Evolutionary conservation across 2,329 filamentous ascomycete species (phyloP), one percentile per base, ranked within the genome.

Genomic region (Xylariaceae sp.): DNA sequence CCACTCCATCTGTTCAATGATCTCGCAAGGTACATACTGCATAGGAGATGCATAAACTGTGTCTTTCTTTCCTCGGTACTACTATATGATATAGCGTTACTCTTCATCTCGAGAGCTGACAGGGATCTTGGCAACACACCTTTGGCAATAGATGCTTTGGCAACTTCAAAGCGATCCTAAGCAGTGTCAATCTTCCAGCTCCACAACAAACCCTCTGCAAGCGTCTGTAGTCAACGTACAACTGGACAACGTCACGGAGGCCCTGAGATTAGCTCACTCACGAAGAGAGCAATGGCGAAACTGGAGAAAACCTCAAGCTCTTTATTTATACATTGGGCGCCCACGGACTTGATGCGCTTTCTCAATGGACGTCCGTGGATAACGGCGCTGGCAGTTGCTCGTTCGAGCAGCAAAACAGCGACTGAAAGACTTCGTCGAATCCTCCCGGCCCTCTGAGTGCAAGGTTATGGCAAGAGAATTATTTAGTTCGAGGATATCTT

Each of bases 71-170:
- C 22, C 7, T 27, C 22, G 4, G 47, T 41, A 41, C 44, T 42
- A 9, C 36, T 33, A 41, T 49, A 49, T 15, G 30, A 35, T 35
- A 49, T 15, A 9, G 47, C 47, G 6, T 41, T 44, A 9, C 22
- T 42, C 15, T 45, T 45, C 47, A 49, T 39, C 30, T 44, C 42
- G 11, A 49, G 38, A 18, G 47, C 47, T n/a, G 45, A 33, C 11
- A 18, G 38, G 33, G 19, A 41, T 49, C 62, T 76, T 75, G 10
- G 69, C 68, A 45, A 77, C 59, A 79, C 73, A 42, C 78, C 73
- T 51, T 77, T 71, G 46, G 71, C 71, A 48, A 68, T 51, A 76
- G 66, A 27, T 71, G 62, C 46, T 76, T 75, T 27, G 65, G 72
- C 42, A 80, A 70, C 59, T 54, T 74, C 72, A 45, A 69, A 59